phyloP scores from a whole-genome alignment of 2,329 filamentous ascomycete genomes.

The Exophiala phaeomuriformis region DNA sequence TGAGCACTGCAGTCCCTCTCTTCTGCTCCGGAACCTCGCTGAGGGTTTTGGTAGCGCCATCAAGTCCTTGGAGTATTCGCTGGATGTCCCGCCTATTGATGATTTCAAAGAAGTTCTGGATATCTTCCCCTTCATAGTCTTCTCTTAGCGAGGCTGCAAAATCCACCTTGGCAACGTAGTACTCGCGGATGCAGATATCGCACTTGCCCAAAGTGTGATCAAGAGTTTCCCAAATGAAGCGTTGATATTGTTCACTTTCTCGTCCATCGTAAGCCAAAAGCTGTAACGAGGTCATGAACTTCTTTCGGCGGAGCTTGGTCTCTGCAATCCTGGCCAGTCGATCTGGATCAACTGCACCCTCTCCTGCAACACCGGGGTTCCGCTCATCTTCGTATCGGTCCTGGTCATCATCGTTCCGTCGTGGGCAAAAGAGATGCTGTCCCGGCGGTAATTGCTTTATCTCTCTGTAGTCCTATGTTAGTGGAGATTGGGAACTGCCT shows the following conservation, averaged over 20 bases:
- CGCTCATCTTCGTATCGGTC: conserved; percentile 55
- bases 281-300: conserved; percentile 60
- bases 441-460: conserved; percentile 40
- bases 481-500: too few relatives aligned
- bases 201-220: conserved; percentile 56
- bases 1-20: conserved; percentile 45
- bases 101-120: conserved; percentile 47
- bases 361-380: conserved; percentile 39
- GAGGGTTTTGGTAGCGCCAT: conserved; percentile 50
- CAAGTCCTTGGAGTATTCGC: conserved; percentile 54
- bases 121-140: conserved; percentile 43
- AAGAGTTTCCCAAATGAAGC: conserved; percentile 52
- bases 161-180: conserved; percentile 61
- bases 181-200: conserved; percentile 64
- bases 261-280: conserved; percentile 61
- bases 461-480: conserved; percentile 26
- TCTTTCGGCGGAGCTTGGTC: conserved; percentile 50
- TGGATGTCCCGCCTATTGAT: conserved; percentile 55
- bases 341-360: conserved; percentile 30
- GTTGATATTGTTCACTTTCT: conserved; percentile 52
- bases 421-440: conserved; percentile 62
- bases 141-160: conserved; percentile 58
- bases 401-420: conserved; percentile 54
- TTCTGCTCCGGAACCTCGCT: conserved; percentile 44
- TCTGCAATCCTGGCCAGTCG: conserved; percentile 45